phyloP scores from a whole-genome alignment of 2,329 filamentous ascomycete species.

The Trichoderma semiorbis region DNA sequence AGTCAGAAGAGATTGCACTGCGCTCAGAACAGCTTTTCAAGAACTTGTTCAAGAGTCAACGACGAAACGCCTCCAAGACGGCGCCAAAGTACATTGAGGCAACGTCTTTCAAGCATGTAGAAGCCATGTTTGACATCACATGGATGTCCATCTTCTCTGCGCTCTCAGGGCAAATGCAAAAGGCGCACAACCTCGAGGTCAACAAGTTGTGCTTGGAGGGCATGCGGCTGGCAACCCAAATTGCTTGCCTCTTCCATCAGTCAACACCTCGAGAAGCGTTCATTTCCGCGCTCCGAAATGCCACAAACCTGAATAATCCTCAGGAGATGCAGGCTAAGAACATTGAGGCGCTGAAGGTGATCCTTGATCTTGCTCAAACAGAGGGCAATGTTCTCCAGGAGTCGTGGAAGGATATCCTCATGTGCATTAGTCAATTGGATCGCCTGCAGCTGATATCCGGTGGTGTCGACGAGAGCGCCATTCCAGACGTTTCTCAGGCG shows the following conservation, averaged over 20 bases:
- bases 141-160: conserved; percentile 99
- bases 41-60: conserved; percentile 84
- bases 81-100: conserved; percentile 81
- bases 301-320: conserved; percentile 92
- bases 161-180: conserved; percentile 87
- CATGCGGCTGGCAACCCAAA: conserved; percentile 88
- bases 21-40: conserved; percentile 84
- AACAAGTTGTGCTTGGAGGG: conserved; percentile 92
- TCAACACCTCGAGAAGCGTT: conserved; percentile 94
- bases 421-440: conserved; percentile 94
- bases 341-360: conserved; percentile 85
- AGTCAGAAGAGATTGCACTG: conserved; percentile 84
- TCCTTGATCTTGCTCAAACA: conserved; percentile 87
- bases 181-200: conserved; percentile 87
- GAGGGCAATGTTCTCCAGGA: conserved; percentile 86
- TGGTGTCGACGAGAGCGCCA: conserved; percentile 85
- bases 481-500: conserved; percentile 87
- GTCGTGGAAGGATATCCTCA: conserved; percentile 94
- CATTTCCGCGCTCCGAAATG: conserved; percentile 86
- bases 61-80: conserved; percentile 68
- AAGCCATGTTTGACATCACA: conserved; percentile 96
- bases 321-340: conserved; percentile 96
- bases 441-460: conserved; percentile 91
- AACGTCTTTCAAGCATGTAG: conserved; percentile 89
- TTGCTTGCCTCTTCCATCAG: conserved; percentile 89